These are phyloP conservation scores for Leptosphaerulina australis DNA, from an alignment of 2,329 filamentous ascomycete genomes.

Conservation along the genomic window DNA sequence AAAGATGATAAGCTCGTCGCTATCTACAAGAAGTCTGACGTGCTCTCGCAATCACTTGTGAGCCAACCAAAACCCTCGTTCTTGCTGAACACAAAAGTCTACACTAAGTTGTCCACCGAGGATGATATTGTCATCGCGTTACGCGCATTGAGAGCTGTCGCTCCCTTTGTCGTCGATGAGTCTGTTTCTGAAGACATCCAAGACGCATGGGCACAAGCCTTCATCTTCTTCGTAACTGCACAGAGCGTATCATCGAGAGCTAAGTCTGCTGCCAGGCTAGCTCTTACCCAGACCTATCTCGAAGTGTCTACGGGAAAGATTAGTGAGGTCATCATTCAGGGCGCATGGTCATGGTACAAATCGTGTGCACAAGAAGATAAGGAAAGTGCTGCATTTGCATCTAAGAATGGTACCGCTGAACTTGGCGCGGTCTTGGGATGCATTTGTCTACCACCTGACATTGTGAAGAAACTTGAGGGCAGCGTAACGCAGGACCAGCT, in stretches of 20 bases:
- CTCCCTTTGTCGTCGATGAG: slow-evolving; percentile 60
- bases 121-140: slow-evolving; percentile 82
- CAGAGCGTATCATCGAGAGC: slow-evolving; percentile 64
- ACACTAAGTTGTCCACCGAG: slow-evolving; percentile 74
- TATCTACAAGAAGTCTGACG: slow-evolving; percentile 65
- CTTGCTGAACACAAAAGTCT: slow-evolving; percentile 81
- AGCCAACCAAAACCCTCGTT: slow-evolving; percentile 85
- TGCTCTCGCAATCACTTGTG: slow-evolving; percentile 69
- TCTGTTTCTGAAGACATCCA: slow-evolving; percentile 55
- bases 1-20: slow-evolving; percentile 62
- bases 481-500: slow-evolving; percentile 58
- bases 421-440: slow-evolving; percentile 67
- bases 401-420: slow-evolving; percentile 68
- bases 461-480: slow-evolving; percentile 53
- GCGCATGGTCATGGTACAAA: slow-evolving; percentile 80
- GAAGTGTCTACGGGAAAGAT: slow-evolving; percentile 61
- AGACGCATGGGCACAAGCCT: slow-evolving; percentile 79
- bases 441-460: slow-evolving; percentile 66
- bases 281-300: slow-evolving; percentile 70
- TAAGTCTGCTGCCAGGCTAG: slow-evolving; percentile 66
- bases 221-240: slow-evolving; percentile 78
- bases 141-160: slow-evolving; percentile 69
- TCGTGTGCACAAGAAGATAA: slow-evolving; percentile 73
- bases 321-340: slow-evolving; percentile 68
- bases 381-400: slow-evolving; percentile 71